A percentile compares a stretch with the other conserved stretches of the same genome.
Evolutionary conservation across 176 grass and related monocot genomes (phyloP).

Genomic region (Melocanna baccifera): DNA sequence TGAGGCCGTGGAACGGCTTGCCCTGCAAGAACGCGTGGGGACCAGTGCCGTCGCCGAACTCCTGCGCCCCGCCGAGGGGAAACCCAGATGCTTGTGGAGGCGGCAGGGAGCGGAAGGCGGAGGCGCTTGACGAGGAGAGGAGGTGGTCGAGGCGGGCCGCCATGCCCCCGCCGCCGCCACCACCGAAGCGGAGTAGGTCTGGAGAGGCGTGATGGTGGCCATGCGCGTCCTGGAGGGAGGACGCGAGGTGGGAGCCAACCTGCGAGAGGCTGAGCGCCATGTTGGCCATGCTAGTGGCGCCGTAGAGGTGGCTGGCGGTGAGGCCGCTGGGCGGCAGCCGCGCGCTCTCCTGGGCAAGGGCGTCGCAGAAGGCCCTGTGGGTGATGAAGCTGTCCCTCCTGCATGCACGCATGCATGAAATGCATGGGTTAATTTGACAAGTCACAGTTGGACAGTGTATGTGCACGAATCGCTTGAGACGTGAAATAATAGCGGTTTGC

Average conservation of each 20-base stretch:
- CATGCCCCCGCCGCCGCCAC: not conserved
- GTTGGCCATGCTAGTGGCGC: conserved; percentile 36
- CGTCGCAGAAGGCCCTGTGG: conserved; percentile 93
- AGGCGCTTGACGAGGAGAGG: conserved; percentile 43
- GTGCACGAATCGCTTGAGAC: not conserved
- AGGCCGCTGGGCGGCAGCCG: conserved; percentile 58
- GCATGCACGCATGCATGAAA: conserved; percentile 30
- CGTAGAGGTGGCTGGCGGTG: conserved; percentile 59
- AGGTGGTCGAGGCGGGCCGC: conserved; percentile 57
- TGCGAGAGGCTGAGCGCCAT: conserved; percentile 77
- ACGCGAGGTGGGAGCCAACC: conserved; percentile 52
- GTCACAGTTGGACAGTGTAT: not conserved
- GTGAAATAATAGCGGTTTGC: conserved; percentile 1
- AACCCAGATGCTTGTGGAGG: conserved; percentile 29
- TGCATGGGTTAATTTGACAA: not conserved
- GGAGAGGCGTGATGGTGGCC: conserved; percentile 33
- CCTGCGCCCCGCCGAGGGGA: conserved; percentile 42
- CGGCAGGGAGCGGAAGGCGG: conserved; percentile 51
- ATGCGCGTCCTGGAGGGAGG: conserved; percentile 47
- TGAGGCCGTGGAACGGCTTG: conserved; percentile 84
- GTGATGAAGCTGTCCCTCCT: conserved; percentile 99
- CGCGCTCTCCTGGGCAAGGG: conserved; percentile 78
- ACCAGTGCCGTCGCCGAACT: conserved; percentile 41
- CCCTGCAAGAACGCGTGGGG: conserved; percentile 55
- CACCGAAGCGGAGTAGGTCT: conserved; percentile 51